Evolutionary conservation across 306 rosid species (phyloP).

Genomic region (Cucurbita moschata): DNA sequence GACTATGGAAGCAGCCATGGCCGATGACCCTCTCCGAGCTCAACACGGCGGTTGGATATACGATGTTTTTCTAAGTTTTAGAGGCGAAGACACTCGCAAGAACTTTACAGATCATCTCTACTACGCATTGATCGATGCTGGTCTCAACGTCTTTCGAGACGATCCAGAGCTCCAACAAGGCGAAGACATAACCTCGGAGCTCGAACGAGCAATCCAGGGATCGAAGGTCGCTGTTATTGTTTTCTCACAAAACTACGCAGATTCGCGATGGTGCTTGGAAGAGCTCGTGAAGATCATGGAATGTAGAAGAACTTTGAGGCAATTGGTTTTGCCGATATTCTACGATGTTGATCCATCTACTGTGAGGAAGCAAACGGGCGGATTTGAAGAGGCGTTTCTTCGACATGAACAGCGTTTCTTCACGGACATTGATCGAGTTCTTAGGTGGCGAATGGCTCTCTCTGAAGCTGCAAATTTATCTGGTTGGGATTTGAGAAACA

Average conservation of each 20-base stretch:
- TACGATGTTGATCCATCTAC: neutral
- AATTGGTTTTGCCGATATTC: neutral
- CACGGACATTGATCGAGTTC: neutral
- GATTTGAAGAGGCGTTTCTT: neutral
- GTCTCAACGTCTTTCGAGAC: neutral
- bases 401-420: neutral
- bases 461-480: neutral
- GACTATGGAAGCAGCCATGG: neutral
- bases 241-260: neutral
- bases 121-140: neutral
- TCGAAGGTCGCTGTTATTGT: neutral
- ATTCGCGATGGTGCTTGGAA: slow-evolving; percentile 5
- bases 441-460: slow-evolving; percentile 1
- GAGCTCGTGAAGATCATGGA: slow-evolving; percentile 9
- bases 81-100: slow-evolving; percentile 3
- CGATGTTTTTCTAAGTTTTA: neutral
- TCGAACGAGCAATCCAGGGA: neutral
- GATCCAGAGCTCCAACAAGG: neutral
- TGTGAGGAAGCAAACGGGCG: slow-evolving; percentile 1
- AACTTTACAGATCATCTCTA: slow-evolving; percentile 1
- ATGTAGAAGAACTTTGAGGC: neutral
- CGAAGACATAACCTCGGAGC: neutral
- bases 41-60: neutral
- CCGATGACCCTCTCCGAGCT: neutral
- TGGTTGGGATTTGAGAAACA: neutral